Conservation (phyloP, 2,329 filamentous ascomycete species). For the Tolypocladium capitatum region DNA sequence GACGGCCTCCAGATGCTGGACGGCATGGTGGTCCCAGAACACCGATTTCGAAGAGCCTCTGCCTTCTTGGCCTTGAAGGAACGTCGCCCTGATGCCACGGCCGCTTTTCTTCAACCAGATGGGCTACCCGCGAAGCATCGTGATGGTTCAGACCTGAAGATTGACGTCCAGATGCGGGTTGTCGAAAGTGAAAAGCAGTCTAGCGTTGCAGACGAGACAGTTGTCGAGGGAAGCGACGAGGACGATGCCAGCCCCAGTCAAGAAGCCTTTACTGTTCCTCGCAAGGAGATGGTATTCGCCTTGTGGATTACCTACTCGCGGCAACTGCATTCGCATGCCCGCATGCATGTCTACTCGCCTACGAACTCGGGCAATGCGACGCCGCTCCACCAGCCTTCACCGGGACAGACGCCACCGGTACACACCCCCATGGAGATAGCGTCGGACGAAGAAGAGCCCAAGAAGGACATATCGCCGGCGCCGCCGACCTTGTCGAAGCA, state of each 20-base stretch:
- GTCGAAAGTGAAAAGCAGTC: slow-evolving; percentile 72
- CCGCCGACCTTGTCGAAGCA: slow-evolving; percentile 40
- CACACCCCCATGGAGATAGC: slow-evolving; percentile 43
- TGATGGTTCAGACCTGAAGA: slow-evolving; percentile 81
- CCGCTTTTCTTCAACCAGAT: slow-evolving; percentile 69
- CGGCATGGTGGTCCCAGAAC: slow-evolving; percentile 93
- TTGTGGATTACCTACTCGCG: slow-evolving; percentile 96
- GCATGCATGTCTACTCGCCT: slow-evolving; percentile 47
- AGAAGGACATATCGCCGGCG: slow-evolving; percentile 25
- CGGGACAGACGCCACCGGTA: slow-evolving; percentile 51
- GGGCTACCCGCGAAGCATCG: slow-evolving; percentile 77
- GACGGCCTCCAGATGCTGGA: slow-evolving; percentile 74
- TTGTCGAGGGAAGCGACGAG: slow-evolving; percentile 48
- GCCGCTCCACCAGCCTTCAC: slow-evolving; percentile 65
- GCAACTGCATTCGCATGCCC: slow-evolving; percentile 62
- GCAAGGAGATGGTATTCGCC: slow-evolving; percentile 77
- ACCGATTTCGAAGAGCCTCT: slow-evolving; percentile 82
- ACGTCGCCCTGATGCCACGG: slow-evolving; percentile 63
- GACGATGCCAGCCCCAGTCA: slow-evolving; percentile 27
- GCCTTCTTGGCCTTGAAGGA: slow-evolving; percentile 75
- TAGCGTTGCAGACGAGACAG: slow-evolving; percentile 46
- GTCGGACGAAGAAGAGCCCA: slow-evolving; percentile 36
- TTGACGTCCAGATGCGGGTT: slow-evolving; percentile 93
- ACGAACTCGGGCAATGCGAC: slow-evolving; percentile 51
- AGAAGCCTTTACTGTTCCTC: slow-evolving; percentile 32